Evolutionary conservation across 345 rosid genomes (phyloP).

Genomic region (Laguncularia racemosa): DNA sequence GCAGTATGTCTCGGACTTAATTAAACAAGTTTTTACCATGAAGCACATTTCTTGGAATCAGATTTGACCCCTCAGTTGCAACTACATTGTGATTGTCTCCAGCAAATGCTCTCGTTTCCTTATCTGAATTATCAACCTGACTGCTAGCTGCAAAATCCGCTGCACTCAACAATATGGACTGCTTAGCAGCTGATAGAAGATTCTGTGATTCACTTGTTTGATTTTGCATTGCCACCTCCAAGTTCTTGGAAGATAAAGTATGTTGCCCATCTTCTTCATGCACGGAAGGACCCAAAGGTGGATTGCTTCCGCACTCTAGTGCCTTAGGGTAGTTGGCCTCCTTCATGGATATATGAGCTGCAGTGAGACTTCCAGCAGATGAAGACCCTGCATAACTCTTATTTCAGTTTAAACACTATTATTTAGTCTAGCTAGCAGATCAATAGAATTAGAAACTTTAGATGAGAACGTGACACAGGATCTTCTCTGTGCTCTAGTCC

Average conservation of each 20-base stretch:
- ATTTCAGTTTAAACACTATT: conserved; percentile 32
- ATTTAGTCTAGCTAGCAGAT: conserved; percentile 39
- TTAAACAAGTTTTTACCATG: conserved; percentile 13
- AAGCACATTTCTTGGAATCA: conserved; percentile 10
- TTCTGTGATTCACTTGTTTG: conserved; percentile 37
- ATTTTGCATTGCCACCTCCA: conserved; percentile 41
- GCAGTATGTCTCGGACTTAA: not conserved
- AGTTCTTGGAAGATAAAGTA: conserved; percentile 25
- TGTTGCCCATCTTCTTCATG: conserved; percentile 44
- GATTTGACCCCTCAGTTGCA: conserved; percentile 15
- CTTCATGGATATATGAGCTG: conserved; percentile 30
- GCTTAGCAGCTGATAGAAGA: conserved; percentile 20
- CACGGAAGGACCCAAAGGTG: conserved; percentile 20
- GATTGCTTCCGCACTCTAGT: conserved; percentile 34
- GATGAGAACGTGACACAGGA: conserved; percentile 31
- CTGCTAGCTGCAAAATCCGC: conserved; percentile 21
- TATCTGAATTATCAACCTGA: conserved; percentile 24
- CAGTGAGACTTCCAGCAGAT: conserved; percentile 44
- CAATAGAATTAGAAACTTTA: conserved; percentile 33
- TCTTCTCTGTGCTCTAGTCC: conserved; percentile 39
- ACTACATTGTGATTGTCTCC: conserved; percentile 3
- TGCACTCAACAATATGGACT: conserved; percentile 28
- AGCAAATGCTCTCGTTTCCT: conserved; percentile 9
- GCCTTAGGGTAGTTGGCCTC: conserved; percentile 35
- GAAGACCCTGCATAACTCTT: conserved; percentile 20